phyloP scores from a whole-genome alignment of 257 asterid genomes.

The Salvia miltiorrhiza region DNA sequence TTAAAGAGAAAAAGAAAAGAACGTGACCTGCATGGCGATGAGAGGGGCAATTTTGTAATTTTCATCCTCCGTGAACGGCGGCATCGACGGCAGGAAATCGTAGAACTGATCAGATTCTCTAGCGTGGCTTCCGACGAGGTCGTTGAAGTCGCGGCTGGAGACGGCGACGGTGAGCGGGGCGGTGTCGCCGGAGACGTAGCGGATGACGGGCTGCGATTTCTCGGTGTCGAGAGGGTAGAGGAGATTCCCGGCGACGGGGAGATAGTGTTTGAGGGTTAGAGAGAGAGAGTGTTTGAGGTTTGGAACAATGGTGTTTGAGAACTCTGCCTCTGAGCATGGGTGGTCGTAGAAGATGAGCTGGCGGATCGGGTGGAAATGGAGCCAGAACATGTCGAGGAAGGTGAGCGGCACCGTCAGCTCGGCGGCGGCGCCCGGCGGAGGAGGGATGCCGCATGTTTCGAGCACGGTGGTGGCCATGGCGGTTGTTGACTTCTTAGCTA shows the following conservation, averaged over 20 bases:
- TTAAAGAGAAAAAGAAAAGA: too few relatives aligned
- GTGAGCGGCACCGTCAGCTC: constrained; percentile 40
- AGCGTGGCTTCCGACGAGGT: constrained; percentile 19
- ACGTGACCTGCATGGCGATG: constrained; percentile 40
- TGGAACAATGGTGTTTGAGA: constrained; percentile 18
- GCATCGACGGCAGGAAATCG: constrained; percentile 32
- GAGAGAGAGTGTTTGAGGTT: constrained; percentile 34
- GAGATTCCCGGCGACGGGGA: constrained; percentile 38
- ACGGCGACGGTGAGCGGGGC: constrained; percentile 33
- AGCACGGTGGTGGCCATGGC: constrained; percentile 17
- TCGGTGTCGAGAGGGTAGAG: constrained; percentile 21
- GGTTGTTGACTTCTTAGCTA: neutral
- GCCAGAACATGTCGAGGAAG: constrained; percentile 40
- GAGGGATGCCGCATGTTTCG: constrained; percentile 16
- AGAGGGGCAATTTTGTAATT: constrained; percentile 22
- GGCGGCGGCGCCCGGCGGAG: constrained; percentile 21
- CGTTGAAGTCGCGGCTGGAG: constrained; percentile 23
- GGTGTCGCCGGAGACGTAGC: constrained; percentile 33
- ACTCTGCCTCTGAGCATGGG: constrained; percentile 22
- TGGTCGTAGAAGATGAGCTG: constrained; percentile 37
- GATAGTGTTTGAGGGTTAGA: constrained; percentile 39
- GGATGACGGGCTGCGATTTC: constrained; percentile 22
- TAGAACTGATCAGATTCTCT: constrained; percentile 35
- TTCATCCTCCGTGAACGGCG: constrained; percentile 1
- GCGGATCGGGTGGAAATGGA: constrained; percentile 32